These are phyloP conservation scores for Ocimum tenuiflorum DNA, from an alignment of 257 asterid species.

Conservation along the genomic window DNA sequence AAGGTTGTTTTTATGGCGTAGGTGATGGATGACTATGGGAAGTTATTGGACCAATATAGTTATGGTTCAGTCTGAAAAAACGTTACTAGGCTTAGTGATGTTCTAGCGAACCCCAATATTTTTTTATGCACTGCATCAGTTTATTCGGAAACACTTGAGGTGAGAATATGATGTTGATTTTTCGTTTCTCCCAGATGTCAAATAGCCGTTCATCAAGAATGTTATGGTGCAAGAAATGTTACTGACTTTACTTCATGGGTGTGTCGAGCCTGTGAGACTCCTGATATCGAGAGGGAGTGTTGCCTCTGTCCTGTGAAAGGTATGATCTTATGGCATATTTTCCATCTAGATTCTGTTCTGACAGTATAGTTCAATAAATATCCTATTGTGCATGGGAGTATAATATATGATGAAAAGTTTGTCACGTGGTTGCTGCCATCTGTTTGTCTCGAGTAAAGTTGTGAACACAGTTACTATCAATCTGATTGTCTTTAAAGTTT, in stretches of 20 bases:
- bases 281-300: constrained; percentile 86
- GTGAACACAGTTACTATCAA: background rate
- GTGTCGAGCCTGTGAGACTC: constrained; percentile 95
- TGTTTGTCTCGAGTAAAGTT: too few relatives aligned
- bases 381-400: background rate
- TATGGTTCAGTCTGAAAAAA: background rate
- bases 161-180: constrained; percentile 19
- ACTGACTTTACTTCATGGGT: constrained; percentile 97
- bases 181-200: constrained; percentile 64
- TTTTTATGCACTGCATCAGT: background rate
- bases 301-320: constrained; percentile 99
- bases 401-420: too few relatives aligned
- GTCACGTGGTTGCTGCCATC: too few relatives aligned
- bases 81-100: background rate
- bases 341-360: background rate
- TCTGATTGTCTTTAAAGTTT: background rate
- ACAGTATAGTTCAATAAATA: background rate
- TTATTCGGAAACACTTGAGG: background rate
- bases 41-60: background rate
- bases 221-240: constrained; percentile 96
- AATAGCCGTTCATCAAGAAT: constrained; percentile 98
- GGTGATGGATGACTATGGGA: background rate
- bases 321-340: constrained; percentile 16
- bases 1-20: background rate
- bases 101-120: background rate